These are phyloP conservation scores for Rhypophila decipiens DNA, from an alignment of 495 filamentous ascomycete genomes.

Conservation along the genomic window DNA sequence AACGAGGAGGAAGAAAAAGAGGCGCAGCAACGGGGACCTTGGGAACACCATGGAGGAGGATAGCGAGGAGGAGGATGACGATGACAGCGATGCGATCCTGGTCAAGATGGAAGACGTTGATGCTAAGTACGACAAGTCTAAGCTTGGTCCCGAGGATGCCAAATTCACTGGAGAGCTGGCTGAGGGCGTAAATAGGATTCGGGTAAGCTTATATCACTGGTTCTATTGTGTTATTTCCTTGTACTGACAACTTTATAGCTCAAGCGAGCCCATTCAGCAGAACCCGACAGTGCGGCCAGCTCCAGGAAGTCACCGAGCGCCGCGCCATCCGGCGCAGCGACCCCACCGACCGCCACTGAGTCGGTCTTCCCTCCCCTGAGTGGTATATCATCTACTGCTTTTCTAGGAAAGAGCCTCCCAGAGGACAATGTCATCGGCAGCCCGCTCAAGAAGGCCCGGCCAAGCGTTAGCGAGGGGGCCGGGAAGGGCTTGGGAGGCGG, in stretches of 20 bases:
- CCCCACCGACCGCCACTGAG: constrained; percentile 18
- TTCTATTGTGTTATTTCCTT: background rate
- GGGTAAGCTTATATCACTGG: constrained; percentile 50
- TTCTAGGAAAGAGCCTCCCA: constrained; percentile 27
- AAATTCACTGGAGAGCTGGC: constrained; percentile 77
- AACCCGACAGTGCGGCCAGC: constrained; percentile 52
- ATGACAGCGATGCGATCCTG: constrained; percentile 57
- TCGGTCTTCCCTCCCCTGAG: constrained; percentile 1
- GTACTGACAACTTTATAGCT: constrained; percentile 51
- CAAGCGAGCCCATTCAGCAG: constrained; percentile 89
- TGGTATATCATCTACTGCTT: constrained; percentile 19
- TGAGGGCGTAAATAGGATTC: constrained; percentile 86
- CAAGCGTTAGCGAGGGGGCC: constrained; percentile 45
- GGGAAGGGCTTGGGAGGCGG: constrained; percentile 31
- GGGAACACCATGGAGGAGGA: constrained; percentile 43
- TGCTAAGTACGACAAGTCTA: constrained; percentile 59
- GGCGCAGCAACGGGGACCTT: constrained; percentile 44
- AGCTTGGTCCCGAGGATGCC: constrained; percentile 65
- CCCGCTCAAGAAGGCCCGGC: constrained; percentile 77
- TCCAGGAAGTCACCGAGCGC: constrained; percentile 34
- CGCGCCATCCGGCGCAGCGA: constrained; percentile 24
- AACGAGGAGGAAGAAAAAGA: constrained; percentile 45
- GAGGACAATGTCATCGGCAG: constrained; percentile 57
- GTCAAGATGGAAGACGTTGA: constrained; percentile 67
- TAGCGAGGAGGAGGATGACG: constrained; percentile 64